Evolutionary conservation across 1,139 yeast genomes (phyloP), one percentile per base, ranked within the genome.

Genomic region (Hanseniaspora gamundiae): DNA sequence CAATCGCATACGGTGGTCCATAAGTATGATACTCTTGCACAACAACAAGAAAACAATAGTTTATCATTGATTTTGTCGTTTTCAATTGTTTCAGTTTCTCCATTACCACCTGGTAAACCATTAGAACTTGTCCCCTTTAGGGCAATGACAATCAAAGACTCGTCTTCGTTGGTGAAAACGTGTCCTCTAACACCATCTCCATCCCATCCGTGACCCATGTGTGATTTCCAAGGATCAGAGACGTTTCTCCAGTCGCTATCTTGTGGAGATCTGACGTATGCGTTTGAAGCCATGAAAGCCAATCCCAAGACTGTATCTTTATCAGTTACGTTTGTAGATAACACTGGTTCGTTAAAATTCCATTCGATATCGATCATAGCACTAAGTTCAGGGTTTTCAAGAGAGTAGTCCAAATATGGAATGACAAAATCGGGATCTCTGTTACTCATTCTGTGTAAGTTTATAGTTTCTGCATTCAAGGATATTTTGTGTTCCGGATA

Each of bases 1-100:
- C 99, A 91, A 61, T 87, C 96, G 63, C 99, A 91, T 1, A 88
- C 97, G 0, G 97, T 84, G 8, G 80, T 78, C 98, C 98, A 93
- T 63, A 86, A 65, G 54, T 87, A 88, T 45, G 93, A 77, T 7
- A 91, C 80, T 35, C 97, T 71, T 1, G 96, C 98, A 66, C 99
- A 91, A 61, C 99, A 91, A 61, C 99, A 91, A 16, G 94, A 84
- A 59, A 91, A 91, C 39, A 91, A 64, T 45, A 91, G 60, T 58
- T 91, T 91, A 59, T 93, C 98, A 59, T 91, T 91, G 31, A 72
- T 64, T 61, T 86, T 86, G 60, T 91, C 99, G 49, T 75, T 77
- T 1, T 71, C 74, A 0, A 83, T 80, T 0, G 98, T 88, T 44
- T 81, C 87, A 39, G 78, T 81, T 42, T 70, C 77, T 6, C 85